Conservation (phyloP, 2,329 filamentous ascomycete genomes). For the Alternaria brassicicola region DNA sequence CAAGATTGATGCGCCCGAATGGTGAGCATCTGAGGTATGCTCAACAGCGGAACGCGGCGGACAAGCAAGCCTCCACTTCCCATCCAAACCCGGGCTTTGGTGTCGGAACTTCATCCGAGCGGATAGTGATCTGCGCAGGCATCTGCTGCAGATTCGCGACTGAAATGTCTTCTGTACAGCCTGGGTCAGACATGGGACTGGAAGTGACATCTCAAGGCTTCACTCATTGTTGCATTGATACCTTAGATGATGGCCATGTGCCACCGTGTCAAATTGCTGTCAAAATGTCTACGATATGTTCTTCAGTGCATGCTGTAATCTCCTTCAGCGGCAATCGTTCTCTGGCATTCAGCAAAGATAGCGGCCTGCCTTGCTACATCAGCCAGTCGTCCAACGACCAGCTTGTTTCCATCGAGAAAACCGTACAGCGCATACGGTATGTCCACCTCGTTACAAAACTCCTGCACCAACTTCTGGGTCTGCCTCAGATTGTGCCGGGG, state of each 20-base stretch:
- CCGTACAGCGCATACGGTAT: slow-evolving; percentile 67
- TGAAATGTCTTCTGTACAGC: background rate
- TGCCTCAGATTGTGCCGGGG: slow-evolving; percentile 70
- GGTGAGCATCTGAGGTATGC: background rate
- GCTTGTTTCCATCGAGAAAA: slow-evolving; percentile 68
- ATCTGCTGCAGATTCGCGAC: background rate
- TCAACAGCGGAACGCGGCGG: slow-evolving; percentile 9
- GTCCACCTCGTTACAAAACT: slow-evolving; percentile 68
- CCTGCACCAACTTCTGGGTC: slow-evolving; percentile 64
- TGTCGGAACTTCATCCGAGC: slow-evolving; percentile 5
- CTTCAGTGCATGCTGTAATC: slow-evolving; percentile 39
- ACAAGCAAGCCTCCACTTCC: slow-evolving; percentile 11
- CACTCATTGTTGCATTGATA: background rate
- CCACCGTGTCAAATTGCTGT: background rate
- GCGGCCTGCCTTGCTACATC: slow-evolving; percentile 67
- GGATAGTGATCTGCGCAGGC: slow-evolving; percentile 3
- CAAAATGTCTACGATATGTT: background rate
- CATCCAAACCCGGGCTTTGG: background rate
- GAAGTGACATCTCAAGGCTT: background rate
- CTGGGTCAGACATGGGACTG: background rate
- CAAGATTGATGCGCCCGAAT: background rate
- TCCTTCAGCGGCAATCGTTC: slow-evolving; percentile 46
- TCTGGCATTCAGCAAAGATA: slow-evolving; percentile 63
- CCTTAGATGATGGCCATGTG: background rate
- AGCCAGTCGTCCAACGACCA: slow-evolving; percentile 60